Conservation (phyloP, 2,329 filamentous ascomycete species). For the Nothopassalora personata region DNA sequence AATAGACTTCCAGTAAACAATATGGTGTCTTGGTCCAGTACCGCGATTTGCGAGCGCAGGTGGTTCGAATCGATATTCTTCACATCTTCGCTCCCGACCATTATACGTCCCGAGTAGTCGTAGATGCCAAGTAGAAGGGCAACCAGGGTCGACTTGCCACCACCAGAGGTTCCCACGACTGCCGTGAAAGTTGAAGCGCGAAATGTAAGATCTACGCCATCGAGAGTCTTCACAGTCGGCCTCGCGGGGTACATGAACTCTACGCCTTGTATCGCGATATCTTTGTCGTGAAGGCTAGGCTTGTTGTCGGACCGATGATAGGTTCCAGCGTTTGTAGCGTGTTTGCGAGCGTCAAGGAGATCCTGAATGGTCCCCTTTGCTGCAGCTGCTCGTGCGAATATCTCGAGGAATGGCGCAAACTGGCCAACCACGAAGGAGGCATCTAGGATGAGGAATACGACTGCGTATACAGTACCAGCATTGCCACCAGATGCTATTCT, state of each 20-base stretch:
- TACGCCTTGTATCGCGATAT: slow-evolving; percentile 36
- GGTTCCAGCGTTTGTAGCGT: slow-evolving; percentile 20
- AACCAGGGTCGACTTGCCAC: slow-evolving; percentile 42
- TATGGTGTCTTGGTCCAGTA: slow-evolving; percentile 44
- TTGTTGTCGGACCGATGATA: slow-evolving; percentile 25
- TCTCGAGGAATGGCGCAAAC: slow-evolving; percentile 58
- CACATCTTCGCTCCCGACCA: slow-evolving; percentile 38
- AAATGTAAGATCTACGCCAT: slow-evolving; percentile 35
- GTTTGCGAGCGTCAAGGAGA: slow-evolving; percentile 36
- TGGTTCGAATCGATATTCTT: slow-evolving; percentile 32
- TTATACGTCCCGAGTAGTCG: slow-evolving; percentile 37
- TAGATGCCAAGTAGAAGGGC: slow-evolving; percentile 41
- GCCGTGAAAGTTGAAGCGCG: slow-evolving; percentile 40
- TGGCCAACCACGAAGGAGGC: slow-evolving; percentile 59
- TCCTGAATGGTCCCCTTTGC: slow-evolving; percentile 44
- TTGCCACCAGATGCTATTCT: slow-evolving; percentile 22
- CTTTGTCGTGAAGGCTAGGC: slow-evolving; percentile 20
- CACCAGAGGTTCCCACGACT: slow-evolving; percentile 40
- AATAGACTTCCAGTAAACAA: slow-evolving; percentile 42
- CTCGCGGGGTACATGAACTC: slow-evolving; percentile 43
- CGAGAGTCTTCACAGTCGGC: slow-evolving; percentile 37
- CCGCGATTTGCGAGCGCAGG: slow-evolving; percentile 39
- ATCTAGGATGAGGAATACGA: slow-evolving; percentile 60
- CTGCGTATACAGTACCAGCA: slow-evolving; percentile 55
- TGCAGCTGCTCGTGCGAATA: slow-evolving; percentile 49